Base-by-base conservation (phyloP, 2,329 filamentous ascomycete genomes). In the Epichloe scottii region DNA sequence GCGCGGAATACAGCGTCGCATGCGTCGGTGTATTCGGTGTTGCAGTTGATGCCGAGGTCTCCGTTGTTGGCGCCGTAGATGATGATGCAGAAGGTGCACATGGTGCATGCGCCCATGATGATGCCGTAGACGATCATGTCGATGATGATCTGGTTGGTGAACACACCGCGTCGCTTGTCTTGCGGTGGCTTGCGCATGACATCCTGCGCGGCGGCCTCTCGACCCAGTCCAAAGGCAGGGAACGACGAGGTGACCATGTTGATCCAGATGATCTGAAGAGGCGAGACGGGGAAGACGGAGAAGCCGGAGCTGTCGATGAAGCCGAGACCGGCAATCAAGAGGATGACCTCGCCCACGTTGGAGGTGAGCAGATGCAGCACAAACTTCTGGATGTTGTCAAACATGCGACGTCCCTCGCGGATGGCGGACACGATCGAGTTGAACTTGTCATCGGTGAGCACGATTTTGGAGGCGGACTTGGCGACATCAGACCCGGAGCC, bases 191-290 rank as follows among this genome's bases (percentile, higher is more conserved):
- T 83, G 55, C 77, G 71, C 79, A 95, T 88, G 54, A 95, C 83
- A 62, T 91, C 85, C 2, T 79, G 76, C 0, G 83, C 79, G 0
- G 87, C 87, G 43, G 76, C 71, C 66, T 95, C 89, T 58, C 89
- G 84, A 19, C 89, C 88, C 1, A 95, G 78, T 42, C 89, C 89
- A 71, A 95, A 93, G 53, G 90, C 89, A 1, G 89, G 89, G 65
- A 93, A 81, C 1, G 84, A 87, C 40, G 87, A 91, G 0, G 89
- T 95, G 51, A 93, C 78, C 85, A 95, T 91, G 67, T 95, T 95
- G 65, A 95, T 88, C 89, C 88, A 95, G 53, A 95, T 78, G 55
- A 95, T 91, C 60, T 95, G 84, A 11, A 95, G 81, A 0, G 89
- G 88, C 0, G 87, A 82, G 43, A 95, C 79, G 4, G 89, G 89